Evolutionary conservation across 495 filamentous ascomycete genomes (phyloP).

Genomic region (Rhypophila decipiens): DNA sequence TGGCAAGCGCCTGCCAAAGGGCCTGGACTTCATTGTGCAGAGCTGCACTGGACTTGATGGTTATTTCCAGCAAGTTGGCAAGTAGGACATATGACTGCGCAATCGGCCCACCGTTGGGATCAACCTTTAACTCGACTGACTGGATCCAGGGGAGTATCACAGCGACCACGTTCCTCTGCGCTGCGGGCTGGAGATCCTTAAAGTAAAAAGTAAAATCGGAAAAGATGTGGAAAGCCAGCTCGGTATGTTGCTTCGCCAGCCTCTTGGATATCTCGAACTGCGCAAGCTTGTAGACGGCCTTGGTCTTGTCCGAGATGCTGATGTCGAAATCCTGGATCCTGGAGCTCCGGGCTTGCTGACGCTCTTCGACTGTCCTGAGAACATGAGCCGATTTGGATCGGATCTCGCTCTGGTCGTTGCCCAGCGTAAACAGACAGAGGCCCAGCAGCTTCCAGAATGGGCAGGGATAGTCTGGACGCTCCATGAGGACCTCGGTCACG

Average conservation of each 20-base stretch:
- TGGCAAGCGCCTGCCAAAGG: slow-evolving; percentile 93
- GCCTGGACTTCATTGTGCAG: slow-evolving; percentile 96
- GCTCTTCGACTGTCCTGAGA: slow-evolving; percentile 74
- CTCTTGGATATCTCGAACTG: slow-evolving; percentile 94
- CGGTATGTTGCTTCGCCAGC: slow-evolving; percentile 79
- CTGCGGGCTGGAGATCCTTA: slow-evolving; percentile 68
- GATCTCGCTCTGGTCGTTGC: slow-evolving; percentile 81
- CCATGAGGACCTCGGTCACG: slow-evolving; percentile 75
- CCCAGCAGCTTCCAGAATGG: slow-evolving; percentile 86
- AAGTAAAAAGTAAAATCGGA: slow-evolving; percentile 92
- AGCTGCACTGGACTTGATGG: slow-evolving; percentile 78
- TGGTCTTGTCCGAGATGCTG: slow-evolving; percentile 96
- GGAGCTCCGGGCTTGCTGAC: slow-evolving; percentile 64
- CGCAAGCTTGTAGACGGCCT: slow-evolving; percentile 92
- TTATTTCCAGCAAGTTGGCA: slow-evolving; percentile 93
- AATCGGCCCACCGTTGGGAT: slow-evolving; percentile 86
- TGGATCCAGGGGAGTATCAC: slow-evolving; percentile 96
- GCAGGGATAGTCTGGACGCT: slow-evolving; percentile 70
- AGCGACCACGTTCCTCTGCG: slow-evolving; percentile 89
- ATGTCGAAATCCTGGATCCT: slow-evolving; percentile 96
- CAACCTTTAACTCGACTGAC: slow-evolving; percentile 85
- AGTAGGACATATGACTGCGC: slow-evolving; percentile 90
- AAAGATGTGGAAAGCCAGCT: slow-evolving; percentile 86
- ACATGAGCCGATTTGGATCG: slow-evolving; percentile 83
- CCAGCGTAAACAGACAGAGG: slow-evolving; percentile 82